Conservation (phyloP, 1,284 basidiomycete genomes). For the Fomitopsis betulina region DNA sequence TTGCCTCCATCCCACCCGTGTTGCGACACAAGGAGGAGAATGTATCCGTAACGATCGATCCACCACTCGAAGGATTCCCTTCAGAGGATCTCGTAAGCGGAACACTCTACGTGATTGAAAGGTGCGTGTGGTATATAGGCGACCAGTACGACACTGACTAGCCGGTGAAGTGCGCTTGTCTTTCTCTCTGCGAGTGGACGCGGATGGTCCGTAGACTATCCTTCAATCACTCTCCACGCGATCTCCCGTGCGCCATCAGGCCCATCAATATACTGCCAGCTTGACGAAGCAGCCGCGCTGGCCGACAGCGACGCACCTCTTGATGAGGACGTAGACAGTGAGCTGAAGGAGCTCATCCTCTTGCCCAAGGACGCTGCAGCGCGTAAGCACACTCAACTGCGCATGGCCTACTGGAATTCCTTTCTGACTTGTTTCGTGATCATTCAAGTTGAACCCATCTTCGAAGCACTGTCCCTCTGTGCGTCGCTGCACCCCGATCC, state of each 20-base stretch:
- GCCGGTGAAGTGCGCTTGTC: slow-evolving; percentile 56
- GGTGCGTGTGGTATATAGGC: slow-evolving; percentile 37
- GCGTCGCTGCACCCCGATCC: slow-evolving; percentile 88
- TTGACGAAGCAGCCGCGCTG: slow-evolving; percentile 56
- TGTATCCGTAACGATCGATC: slow-evolving; percentile 65
- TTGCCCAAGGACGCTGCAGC: slow-evolving; percentile 53
- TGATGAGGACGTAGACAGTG: slow-evolving; percentile 45
- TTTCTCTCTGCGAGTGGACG: slow-evolving; percentile 67
- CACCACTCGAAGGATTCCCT: slow-evolving; percentile 54
- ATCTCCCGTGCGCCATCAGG: slow-evolving; percentile 63
- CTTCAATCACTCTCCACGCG: slow-evolving; percentile 84
- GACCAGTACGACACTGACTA: not conserved
- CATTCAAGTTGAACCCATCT: slow-evolving; percentile 76
- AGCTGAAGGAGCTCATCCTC: slow-evolving; percentile 77
- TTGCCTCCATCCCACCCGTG: slow-evolving; percentile 77
- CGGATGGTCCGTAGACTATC: slow-evolving; percentile 81
- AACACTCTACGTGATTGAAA: slow-evolving; percentile 78
- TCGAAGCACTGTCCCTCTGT: slow-evolving; percentile 84
- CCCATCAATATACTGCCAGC: slow-evolving; percentile 85
- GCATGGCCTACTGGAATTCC: not conserved
- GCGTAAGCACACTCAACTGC: slow-evolving; percentile 42
- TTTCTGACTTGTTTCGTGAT: not conserved
- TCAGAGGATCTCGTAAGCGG: slow-evolving; percentile 50
- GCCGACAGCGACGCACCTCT: slow-evolving; percentile 30
- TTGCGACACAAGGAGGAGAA: slow-evolving; percentile 68